Percentiles rank a stretch among this genome's conserved stretches.
These are phyloP conservation scores for Aspergillus thermomutatus DNA, from an alignment of 2,329 filamentous ascomycete species.

Conservation along the genomic window DNA sequence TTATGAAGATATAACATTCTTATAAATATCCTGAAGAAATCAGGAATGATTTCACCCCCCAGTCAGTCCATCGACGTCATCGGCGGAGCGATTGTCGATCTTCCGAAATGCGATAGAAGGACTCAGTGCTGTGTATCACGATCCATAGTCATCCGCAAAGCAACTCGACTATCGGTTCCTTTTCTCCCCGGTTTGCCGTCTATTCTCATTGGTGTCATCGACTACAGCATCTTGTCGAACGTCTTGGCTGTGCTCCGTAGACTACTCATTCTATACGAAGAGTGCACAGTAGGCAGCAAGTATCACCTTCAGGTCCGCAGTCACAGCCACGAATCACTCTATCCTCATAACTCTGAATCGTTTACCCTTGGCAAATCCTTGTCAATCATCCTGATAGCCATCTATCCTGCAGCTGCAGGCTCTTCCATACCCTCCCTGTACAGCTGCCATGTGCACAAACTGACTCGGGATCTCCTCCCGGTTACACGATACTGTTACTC, in stretches of 20 bases:
- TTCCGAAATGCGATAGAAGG: background rate
- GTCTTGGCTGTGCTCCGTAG: background rate
- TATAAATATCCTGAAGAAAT: background rate
- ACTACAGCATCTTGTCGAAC: background rate
- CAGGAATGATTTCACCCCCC: constrained; percentile 2
- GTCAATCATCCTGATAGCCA: background rate
- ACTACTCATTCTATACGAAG: no score
- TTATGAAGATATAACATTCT: background rate
- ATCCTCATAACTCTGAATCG: background rate
- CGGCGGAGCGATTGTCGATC: background rate
- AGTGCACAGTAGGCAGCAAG: background rate
- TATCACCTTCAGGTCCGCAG: background rate
- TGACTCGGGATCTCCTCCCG: background rate
- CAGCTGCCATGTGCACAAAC: background rate
- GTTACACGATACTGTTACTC: background rate
- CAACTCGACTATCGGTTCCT: background rate
- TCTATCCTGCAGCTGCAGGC: background rate
- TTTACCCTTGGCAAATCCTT: background rate
- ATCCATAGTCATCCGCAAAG: background rate
- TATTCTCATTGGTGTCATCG: background rate
- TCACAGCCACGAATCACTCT: background rate
- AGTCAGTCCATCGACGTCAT: constrained; percentile 6
- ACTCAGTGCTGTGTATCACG: no score
- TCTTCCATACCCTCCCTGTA: background rate
- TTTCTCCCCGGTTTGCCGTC: background rate